Base-by-base conservation (phyloP, 176 grass and related monocot genomes). In the Aegilops speltoides region DNA sequence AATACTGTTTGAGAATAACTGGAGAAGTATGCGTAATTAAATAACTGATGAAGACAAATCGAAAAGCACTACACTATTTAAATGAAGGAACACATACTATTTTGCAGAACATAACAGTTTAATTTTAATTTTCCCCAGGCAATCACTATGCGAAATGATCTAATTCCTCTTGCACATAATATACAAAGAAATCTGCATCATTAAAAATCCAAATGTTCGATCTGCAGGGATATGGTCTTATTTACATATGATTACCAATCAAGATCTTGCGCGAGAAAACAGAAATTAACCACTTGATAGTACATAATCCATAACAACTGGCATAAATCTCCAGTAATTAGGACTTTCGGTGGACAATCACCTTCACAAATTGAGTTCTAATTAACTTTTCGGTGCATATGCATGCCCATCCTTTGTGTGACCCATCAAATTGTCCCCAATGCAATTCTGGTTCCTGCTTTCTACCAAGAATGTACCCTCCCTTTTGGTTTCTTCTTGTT, bases 301-400 rank as follows among this genome's bases (percentile, higher is more conserved):
- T 41, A 40, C 20, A 37, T 12, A 25, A 64, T 12, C 19, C 3
- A 68, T 75, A 64, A 73, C 10, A 3, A 24, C 10, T 4, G 14
- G 61, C 40, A 82, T 29, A n/a, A 4, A 10, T 87, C 66, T 45
- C 4, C 1, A 79, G 46, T 23, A 76, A 61, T 68, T 14, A 22
- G 2, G 1, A 66, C 89, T 91, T 91, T 87, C 76, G 81, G 85
- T 76, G 36, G 61, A 54, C 76, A 67, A 40, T 31, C 36, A 84
- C 56, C 66, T 48, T 24, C 50, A 13, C 2, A 32, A 37, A 70
- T 70, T 6, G 11, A 79, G 19, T 32, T 16, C 15, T 19, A 70
- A 3, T 70, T 70, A 37, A 12, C 32, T 71, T 76, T 26, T 4
- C 0, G 26, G 72, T 31, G 50, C 78, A 24, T 9, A 72, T 24